A percentile compares a stretch with the other conserved stretches of the same genome.
phyloP scores from a whole-genome alignment of 2,329 filamentous ascomycete genomes.

The Pestalotiopsis sp. region DNA sequence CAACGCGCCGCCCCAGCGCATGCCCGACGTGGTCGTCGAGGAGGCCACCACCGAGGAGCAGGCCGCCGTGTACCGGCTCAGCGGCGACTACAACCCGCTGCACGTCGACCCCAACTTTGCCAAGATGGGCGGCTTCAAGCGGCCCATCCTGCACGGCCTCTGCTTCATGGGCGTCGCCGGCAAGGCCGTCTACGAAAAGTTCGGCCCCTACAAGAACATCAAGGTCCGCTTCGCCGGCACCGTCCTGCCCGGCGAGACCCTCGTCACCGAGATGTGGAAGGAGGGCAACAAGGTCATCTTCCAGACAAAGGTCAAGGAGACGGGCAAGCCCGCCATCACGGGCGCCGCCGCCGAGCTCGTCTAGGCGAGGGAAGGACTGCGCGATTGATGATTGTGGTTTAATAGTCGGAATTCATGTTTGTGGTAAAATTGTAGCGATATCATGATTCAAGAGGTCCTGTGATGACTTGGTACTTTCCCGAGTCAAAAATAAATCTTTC shows the following conservation, averaged over 20 bases:
- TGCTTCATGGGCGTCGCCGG: conserved; percentile 91
- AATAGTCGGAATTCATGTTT: not conserved
- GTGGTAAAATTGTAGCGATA: not conserved
- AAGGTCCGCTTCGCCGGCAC: conserved; percentile 90
- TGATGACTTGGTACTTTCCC: not conserved
- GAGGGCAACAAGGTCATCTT: conserved; percentile 79
- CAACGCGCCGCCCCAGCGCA: conserved; percentile 76
- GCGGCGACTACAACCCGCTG: conserved; percentile 93
- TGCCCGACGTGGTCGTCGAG: conserved; percentile 81
- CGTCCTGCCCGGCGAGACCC: conserved; percentile 84
- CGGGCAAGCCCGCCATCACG: conserved; percentile 83
- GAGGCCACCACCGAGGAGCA: conserved; percentile 87
- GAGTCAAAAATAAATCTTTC: not conserved
- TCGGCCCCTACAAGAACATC: conserved; percentile 83
- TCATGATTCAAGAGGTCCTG: not conserved
- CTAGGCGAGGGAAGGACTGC: not conserved
- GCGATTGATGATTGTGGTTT: not conserved
- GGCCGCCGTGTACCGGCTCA: conserved; percentile 89
- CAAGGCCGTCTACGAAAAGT: conserved; percentile 86
- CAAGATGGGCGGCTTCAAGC: conserved; percentile 93
- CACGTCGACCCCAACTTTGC: conserved; percentile 95
- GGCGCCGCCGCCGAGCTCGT: conserved; percentile 79
- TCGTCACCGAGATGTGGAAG: conserved; percentile 94
- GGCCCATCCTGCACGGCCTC: conserved; percentile 93
- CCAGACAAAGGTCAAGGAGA: conserved; percentile 89